phyloP scores from a whole-genome alignment of 352 stramenopile species.

The Pythium oligandrum region DNA sequence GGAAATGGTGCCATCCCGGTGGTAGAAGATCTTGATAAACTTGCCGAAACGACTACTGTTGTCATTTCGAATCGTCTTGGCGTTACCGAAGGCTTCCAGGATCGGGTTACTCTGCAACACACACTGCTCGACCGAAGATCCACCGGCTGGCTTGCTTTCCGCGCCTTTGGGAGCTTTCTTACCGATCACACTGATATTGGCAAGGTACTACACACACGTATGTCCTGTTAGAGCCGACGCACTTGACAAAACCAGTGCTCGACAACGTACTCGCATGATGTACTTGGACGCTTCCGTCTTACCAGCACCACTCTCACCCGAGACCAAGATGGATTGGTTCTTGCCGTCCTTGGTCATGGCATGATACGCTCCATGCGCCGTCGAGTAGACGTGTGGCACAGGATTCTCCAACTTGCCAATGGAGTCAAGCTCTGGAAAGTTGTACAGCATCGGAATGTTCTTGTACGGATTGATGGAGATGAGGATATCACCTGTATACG shows the following conservation, averaged over 20 bases:
- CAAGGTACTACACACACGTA: conserved; percentile 58
- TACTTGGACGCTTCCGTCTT: conserved; percentile 91
- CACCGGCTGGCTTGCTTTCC: conserved; percentile 37
- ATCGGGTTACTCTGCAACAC: conserved; percentile 91
- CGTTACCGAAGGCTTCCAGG: conserved; percentile 91
- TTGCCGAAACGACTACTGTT: conserved; percentile 96
- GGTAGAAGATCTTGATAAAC: conserved; percentile 95
- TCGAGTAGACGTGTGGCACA: conserved; percentile 84
- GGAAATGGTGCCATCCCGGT: conserved; percentile 86
- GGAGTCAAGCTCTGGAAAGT: conserved; percentile 85
- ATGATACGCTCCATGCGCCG: conserved; percentile 77
- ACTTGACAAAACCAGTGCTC: not conserved
- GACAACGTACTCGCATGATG: conserved; percentile 76
- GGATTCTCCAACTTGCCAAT: conserved; percentile 85
- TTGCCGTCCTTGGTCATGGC: conserved; percentile 71
- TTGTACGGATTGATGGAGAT: conserved; percentile 98
- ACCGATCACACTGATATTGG: conserved; percentile 87
- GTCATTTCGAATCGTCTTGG: conserved; percentile 94
- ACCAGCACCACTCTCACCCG: conserved; percentile 79
- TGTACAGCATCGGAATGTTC: conserved; percentile 90
- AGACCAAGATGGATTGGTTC: conserved; percentile 86
- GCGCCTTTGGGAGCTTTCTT: conserved; percentile 65
- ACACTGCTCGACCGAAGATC: conserved; percentile 85
- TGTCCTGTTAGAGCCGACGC: conserved; percentile 4
- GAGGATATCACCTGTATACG: conserved; percentile 92